phyloP scores from a whole-genome alignment of 2,329 filamentous ascomycete species.

The Fonsecaea monophora region DNA sequence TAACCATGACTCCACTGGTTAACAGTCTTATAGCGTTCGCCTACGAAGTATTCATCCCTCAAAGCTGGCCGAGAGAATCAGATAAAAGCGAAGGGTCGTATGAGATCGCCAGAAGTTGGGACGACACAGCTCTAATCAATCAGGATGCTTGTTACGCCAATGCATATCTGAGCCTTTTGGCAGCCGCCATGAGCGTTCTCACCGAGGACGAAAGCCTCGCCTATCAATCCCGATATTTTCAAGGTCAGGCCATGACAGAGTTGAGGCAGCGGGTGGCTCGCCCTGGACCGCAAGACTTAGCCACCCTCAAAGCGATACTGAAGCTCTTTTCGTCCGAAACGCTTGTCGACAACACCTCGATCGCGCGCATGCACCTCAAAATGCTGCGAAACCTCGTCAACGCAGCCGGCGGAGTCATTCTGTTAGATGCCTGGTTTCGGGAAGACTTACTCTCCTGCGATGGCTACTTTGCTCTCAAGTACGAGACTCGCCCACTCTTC shows the following conservation, averaged over 20 bases:
- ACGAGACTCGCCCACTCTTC: constrained; percentile 38
- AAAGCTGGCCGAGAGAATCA: constrained; percentile 35
- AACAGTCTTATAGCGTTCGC: constrained; percentile 34
- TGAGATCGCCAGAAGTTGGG: constrained; percentile 34
- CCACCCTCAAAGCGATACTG: constrained; percentile 36
- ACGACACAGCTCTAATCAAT: constrained; percentile 33
- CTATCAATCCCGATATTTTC: constrained; percentile 35
- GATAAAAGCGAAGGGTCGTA: constrained; percentile 26
- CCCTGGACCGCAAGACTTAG: constrained; percentile 28
- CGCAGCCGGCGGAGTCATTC: constrained; percentile 35
- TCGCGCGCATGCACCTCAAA: constrained; percentile 39
- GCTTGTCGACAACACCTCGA: constrained; percentile 38
- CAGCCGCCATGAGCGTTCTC: constrained; percentile 30
- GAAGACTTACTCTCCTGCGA: constrained; percentile 38
- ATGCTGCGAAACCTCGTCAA: constrained; percentile 39
- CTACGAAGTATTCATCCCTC: constrained; percentile 37
- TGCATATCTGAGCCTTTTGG: constrained; percentile 36
- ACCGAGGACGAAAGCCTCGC: constrained; percentile 32
- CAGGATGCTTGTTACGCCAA: constrained; percentile 37
- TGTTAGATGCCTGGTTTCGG: constrained; percentile 39
- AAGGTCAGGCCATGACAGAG: constrained; percentile 38
- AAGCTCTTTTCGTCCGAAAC: constrained; percentile 39
- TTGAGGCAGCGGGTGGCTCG: constrained; percentile 32
- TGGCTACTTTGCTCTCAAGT: constrained; percentile 39
- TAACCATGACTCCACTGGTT: constrained; percentile 30